Evolutionary conservation across 2,329 filamentous ascomycete species (phyloP).

Genomic region (Diaporthe vaccinii): DNA sequence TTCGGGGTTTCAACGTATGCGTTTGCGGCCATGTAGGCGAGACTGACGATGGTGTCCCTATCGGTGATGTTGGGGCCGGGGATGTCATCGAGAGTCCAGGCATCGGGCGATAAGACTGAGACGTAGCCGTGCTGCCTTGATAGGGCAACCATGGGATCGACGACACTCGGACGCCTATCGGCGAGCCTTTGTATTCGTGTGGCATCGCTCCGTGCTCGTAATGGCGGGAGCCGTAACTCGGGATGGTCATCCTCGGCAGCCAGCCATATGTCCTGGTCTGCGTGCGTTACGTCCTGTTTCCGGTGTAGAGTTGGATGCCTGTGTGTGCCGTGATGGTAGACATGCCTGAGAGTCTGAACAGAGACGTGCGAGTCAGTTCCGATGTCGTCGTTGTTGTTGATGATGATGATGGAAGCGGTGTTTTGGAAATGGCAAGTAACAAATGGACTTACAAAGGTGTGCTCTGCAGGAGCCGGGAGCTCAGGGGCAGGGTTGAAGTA

Average conservation of each 20-base stretch:
- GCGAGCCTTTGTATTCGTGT: conserved; percentile 83
- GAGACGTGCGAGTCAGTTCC: conserved; percentile 7
- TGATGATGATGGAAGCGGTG: background rate
- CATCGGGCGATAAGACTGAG: conserved; percentile 76
- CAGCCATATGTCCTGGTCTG: conserved; percentile 71
- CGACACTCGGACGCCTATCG: conserved; percentile 80
- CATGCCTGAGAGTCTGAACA: conserved; percentile 79
- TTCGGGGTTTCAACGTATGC: conserved; percentile 84
- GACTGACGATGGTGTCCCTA: conserved; percentile 83
- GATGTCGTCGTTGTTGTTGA: background rate
- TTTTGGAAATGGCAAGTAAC: conserved; percentile 11
- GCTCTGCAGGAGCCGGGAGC: conserved; percentile 63
- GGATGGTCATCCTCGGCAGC: conserved; percentile 70
- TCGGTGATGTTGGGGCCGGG: conserved; percentile 86
- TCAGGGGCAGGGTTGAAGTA: conserved; percentile 55
- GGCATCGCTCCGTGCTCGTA: conserved; percentile 74
- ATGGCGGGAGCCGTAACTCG: conserved; percentile 63
- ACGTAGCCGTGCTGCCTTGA: conserved; percentile 78
- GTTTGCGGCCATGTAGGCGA: conserved; percentile 90
- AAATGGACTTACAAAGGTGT: conserved; percentile 63
- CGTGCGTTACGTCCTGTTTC: conserved; percentile 75
- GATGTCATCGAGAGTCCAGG: conserved; percentile 87
- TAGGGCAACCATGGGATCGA: conserved; percentile 83
- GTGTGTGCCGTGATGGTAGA: conserved; percentile 92
- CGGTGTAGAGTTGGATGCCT: conserved; percentile 83